Conservation (phyloP, 495 filamentous ascomycete species). For the Jackrogersella minutella region DNA sequence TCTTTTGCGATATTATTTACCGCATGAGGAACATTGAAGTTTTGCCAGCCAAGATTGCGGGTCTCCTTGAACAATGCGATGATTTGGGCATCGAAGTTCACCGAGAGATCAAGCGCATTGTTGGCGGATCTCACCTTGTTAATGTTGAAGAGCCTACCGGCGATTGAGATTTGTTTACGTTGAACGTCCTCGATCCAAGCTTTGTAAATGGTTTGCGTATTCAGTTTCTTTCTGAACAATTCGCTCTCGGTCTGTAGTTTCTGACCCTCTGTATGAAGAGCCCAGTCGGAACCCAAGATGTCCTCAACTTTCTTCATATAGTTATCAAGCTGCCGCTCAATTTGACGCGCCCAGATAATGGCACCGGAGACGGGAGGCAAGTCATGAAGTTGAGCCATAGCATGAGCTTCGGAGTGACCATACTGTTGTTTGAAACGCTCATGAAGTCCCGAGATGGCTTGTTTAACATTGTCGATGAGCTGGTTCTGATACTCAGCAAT, state of each 20-base stretch:
- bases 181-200: slow-evolving; percentile 93
- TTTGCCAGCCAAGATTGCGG: slow-evolving; percentile 93
- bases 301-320: slow-evolving; percentile 99
- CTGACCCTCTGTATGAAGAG: slow-evolving; percentile 91
- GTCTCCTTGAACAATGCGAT: slow-evolving; percentile 99
- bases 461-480: slow-evolving; percentile 96
- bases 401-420: slow-evolving; percentile 95
- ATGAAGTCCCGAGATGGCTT: slow-evolving; percentile 89
- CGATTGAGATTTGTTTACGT: slow-evolving; percentile 84
- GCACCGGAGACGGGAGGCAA: slow-evolving; percentile 94
- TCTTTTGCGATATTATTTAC: slow-evolving; percentile 97
- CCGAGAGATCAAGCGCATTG: slow-evolving; percentile 82
- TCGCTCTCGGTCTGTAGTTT: slow-evolving; percentile 88
- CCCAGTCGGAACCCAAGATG: slow-evolving; percentile 93
- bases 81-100: slow-evolving; percentile 97
- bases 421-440: slow-evolving; percentile 99
- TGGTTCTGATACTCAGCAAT: slow-evolving; percentile 98
- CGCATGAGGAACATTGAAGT: slow-evolving; percentile 88
- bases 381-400: slow-evolving; percentile 96
- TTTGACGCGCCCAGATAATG: slow-evolving; percentile 96
- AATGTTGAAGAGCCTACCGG: slow-evolving; percentile 90
- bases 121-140: slow-evolving; percentile 84
- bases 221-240: slow-evolving; percentile 93
- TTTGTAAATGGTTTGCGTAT: slow-evolving; percentile 90
- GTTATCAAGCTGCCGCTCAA: slow-evolving; percentile 89